phyloP scores from a whole-genome alignment of 2,329 filamentous ascomycete species.

The Aspergillaceae sp. region DNA sequence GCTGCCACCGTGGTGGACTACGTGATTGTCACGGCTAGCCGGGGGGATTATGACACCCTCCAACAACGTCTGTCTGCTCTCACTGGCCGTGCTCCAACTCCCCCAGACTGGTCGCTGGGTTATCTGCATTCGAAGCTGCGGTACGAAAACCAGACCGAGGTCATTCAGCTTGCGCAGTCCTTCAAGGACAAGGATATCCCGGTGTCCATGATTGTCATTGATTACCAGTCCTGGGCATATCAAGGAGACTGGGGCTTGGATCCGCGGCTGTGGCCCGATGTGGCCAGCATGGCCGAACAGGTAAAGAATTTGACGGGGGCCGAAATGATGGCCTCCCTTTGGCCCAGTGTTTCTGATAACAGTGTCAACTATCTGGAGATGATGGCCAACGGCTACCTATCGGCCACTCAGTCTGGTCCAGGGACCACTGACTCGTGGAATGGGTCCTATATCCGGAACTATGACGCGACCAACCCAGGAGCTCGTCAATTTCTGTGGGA shows the following conservation, averaged over 20 bases:
- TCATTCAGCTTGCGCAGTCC: slow-evolving; percentile 49
- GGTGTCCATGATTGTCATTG: slow-evolving; percentile 54
- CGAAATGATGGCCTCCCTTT: slow-evolving; percentile 59
- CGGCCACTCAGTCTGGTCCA: slow-evolving; percentile 49
- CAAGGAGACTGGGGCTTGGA: slow-evolving; percentile 61
- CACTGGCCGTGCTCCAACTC: slow-evolving; percentile 51
- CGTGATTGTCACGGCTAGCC: slow-evolving; percentile 47
- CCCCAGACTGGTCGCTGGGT: slow-evolving; percentile 56
- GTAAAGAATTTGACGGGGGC: slow-evolving; percentile 45
- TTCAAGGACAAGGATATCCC: slow-evolving; percentile 48
- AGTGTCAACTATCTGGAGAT: slow-evolving; percentile 53
- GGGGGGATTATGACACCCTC: slow-evolving; percentile 45
- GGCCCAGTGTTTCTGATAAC: slow-evolving; percentile 52
- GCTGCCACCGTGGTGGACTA: slow-evolving; percentile 51
- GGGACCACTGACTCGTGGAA: slow-evolving; percentile 49
- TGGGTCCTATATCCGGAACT: slow-evolving; percentile 50
- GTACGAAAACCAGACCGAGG: slow-evolving; percentile 55
- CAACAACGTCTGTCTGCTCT: slow-evolving; percentile 45
- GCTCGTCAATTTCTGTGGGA: slow-evolving; percentile 51
- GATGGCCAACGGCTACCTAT: slow-evolving; percentile 49
- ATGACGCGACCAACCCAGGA: slow-evolving; percentile 50
- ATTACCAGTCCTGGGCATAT: slow-evolving; percentile 56
- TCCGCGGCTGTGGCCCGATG: slow-evolving; percentile 52
- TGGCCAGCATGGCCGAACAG: slow-evolving; percentile 53
- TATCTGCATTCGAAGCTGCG: slow-evolving; percentile 59